Percentiles rank a stretch among this genome's conserved stretches.
Evolutionary conservation across 164 flowering plant genomes (phyloP).

Genomic region (Vitis rupestris): DNA sequence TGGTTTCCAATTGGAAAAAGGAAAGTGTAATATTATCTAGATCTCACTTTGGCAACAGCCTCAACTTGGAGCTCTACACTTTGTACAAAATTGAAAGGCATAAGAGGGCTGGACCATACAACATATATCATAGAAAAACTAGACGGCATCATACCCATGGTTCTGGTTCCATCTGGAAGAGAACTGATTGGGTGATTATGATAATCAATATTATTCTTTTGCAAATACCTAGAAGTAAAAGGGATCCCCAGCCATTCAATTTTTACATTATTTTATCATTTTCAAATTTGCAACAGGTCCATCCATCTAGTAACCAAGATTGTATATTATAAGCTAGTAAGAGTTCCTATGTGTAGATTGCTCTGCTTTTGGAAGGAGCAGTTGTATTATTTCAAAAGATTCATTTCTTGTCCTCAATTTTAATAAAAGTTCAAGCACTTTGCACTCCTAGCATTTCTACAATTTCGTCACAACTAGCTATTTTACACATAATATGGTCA

Average conservation of each 20-base stretch:
- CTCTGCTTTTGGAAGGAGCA: neutral
- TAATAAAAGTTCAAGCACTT: neutral
- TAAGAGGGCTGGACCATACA: neutral
- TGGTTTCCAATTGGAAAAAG: neutral
- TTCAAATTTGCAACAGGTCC: neutral
- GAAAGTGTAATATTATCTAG: neutral
- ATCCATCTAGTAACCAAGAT: neutral
- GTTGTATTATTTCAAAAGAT: too few relatives aligned
- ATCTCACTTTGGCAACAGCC: neutral
- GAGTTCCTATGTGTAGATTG: neutral
- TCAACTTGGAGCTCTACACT: neutral
- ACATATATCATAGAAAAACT: neutral
- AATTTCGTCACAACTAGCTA: too few relatives aligned
- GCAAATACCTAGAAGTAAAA: neutral
- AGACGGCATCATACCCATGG: neutral
- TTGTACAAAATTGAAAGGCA: neutral
- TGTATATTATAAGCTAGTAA: neutral
- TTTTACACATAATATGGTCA: too few relatives aligned
- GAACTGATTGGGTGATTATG: neutral
- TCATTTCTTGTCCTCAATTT: too few relatives aligned
- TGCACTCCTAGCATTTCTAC: too few relatives aligned
- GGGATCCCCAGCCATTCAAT: neutral
- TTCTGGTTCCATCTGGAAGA: neutral
- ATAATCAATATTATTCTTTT: neutral
- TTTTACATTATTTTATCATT: neutral